Base-by-base conservation (phyloP, 371 early-diverging fungal species). In the Mucor velutinosus region DNA sequence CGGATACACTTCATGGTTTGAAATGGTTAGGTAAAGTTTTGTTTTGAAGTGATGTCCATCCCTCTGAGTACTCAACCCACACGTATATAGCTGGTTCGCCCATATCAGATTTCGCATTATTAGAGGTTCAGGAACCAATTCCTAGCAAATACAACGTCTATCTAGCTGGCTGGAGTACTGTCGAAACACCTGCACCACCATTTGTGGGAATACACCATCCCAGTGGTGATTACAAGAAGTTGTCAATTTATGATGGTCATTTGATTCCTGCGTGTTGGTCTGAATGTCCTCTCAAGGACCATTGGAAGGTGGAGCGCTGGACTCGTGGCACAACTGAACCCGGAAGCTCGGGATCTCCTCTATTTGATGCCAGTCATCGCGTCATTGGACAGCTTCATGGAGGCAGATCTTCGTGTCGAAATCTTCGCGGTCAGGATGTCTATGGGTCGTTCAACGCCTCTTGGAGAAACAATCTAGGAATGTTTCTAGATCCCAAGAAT, bases 301-400 rank as follows among this genome's bases (percentile, higher is more conserved):
- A 77, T 37, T 77, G 75, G 78, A 64, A 57, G 29, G 66, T 77
- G 14, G 70, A 70, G 21, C 45, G 60, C 8, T 77, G 77, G 77
- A 67, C 67, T 0, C 49, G 60, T 39, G 77, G 84, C 1, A 84
- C 81, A 5, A 85, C 85, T 32, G 85, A 85, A 49, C 85, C 85
- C 3, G 85, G 85, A 11, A 78, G 79, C 23, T 82, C 83, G 47
- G 85, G 85, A 15, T 82, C 81, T 0, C 85, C 85, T 0, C 51
- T 85, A 30, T 85, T 85, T 64, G 76, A 85, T 35, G 72, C 78
- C 1, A 76, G 71, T 23, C 74, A 74, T 68, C 64, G 79, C 5
- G 78, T 85, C n/a, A 76, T 85, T 1, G 85, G 85, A 1, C 85
- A 85, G 23, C 59, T 85, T 33, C 85, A 85, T 69, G 85, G 85